Conservation (phyloP, 208 protist species). For the Leishmania arabica region DNA sequence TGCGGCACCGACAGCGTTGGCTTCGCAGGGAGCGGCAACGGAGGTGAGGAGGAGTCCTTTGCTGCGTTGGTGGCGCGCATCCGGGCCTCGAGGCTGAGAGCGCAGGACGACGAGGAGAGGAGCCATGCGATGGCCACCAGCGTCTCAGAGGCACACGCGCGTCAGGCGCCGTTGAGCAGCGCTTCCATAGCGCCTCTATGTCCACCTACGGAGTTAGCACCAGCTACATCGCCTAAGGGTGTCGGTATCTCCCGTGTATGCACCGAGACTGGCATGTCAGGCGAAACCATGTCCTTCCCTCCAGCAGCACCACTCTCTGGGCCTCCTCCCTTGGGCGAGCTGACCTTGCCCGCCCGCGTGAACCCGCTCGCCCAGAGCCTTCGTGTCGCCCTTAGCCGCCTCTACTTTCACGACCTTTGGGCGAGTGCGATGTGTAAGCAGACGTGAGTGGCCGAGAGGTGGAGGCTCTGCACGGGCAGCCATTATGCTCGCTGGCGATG, state of each 20-base stretch:
- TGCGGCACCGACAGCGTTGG: conserved; percentile 39
- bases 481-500: not conserved
- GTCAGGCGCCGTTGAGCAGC: not conserved
- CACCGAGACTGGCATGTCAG: not conserved
- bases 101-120: not conserved
- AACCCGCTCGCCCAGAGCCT: conserved; percentile 17
- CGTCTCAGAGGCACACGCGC: not conserved
- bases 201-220: not conserved
- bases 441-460: not conserved
- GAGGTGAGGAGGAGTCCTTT: conserved; percentile 28
- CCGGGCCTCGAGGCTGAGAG: conserved; percentile 11
- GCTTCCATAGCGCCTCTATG: not conserved
- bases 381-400: conserved; percentile 15
- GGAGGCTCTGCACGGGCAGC: not conserved
- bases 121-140: not conserved
- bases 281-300: not conserved
- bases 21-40: conserved; percentile 14
- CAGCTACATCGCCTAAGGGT: not conserved
- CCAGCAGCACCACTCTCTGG: not conserved
- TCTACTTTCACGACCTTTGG: conserved; percentile 26
- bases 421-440: not conserved
- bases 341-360: not conserved
- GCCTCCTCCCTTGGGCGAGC: not conserved
- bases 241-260: not conserved
- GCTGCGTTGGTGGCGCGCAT: conserved; percentile 28